These are phyloP conservation scores for Rhododendron kiyosumense DNA, from an alignment of 148 eudicot species.

Conservation along the genomic window DNA sequence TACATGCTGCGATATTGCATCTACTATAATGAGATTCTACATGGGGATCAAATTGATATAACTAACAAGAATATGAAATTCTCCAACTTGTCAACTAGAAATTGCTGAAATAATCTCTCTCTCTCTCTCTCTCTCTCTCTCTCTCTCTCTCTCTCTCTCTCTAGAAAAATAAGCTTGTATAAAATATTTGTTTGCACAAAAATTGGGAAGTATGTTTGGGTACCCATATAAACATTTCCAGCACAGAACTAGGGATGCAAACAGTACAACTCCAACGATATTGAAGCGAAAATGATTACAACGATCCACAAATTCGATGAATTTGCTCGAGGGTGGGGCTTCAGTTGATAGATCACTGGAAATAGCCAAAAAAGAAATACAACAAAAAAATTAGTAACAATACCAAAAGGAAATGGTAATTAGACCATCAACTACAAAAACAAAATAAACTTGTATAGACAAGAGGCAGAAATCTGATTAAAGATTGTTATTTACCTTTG, in stretches of 20 bases:
- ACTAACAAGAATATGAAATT: not conserved
- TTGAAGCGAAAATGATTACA: not conserved
- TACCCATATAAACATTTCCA: not conserved
- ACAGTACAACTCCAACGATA: not conserved
- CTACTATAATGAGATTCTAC: not conserved
- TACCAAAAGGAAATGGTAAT: not conserved
- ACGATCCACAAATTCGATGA: not conserved
- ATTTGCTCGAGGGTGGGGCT: conserved; percentile 1
- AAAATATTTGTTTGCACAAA: not conserved
- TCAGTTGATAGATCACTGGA: conserved; percentile 3
- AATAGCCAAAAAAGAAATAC: not conserved
- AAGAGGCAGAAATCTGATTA: not conserved
- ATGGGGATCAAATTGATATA: not conserved
- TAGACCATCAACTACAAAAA: not conserved
- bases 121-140: no score
- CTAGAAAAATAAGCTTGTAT: not conserved
- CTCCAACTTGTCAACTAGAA: not conserved
- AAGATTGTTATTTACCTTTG: not conserved
- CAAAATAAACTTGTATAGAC: not conserved
- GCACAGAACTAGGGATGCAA: not conserved
- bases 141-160: not conserved
- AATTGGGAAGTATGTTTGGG: not conserved
- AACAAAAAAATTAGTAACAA: not conserved
- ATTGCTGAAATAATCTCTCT: not conserved
- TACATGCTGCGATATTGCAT: not conserved